These are phyloP conservation scores for Ceratobasidium sp. DNA, from an alignment of 1,284 basidiomycete species.

Conservation along the genomic window DNA sequence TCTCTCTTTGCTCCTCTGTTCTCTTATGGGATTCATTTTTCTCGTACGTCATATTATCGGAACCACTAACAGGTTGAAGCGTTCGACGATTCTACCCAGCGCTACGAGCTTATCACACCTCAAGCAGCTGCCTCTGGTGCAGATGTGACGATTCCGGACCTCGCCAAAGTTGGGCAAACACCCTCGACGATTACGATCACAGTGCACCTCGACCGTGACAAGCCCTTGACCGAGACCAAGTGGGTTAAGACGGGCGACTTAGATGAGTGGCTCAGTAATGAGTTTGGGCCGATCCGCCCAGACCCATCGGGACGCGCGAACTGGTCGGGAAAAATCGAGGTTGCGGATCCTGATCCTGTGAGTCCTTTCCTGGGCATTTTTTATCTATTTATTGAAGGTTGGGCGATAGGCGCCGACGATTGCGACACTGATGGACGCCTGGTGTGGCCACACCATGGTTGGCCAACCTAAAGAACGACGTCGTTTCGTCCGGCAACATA, in stretches of 20 bases:
- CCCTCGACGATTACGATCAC: conserved; percentile 62
- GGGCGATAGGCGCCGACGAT: conserved; percentile 88
- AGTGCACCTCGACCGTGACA: conserved; percentile 84
- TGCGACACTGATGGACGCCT: conserved; percentile 86
- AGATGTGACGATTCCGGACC: conserved; percentile 76
- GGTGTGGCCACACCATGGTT: conserved; percentile 84
- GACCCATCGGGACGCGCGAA: conserved; percentile 59
- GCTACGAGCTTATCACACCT: conserved; percentile 70
- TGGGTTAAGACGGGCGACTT: conserved; percentile 97
- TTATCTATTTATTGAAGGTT: conserved; percentile 34
- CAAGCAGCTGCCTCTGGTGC: conserved; percentile 54
- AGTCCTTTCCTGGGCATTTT: conserved; percentile 55
- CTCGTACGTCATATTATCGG: neutral
- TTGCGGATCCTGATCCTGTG: conserved; percentile 95
- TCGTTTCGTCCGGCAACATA: conserved; percentile 88
- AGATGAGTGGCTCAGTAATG: conserved; percentile 92
- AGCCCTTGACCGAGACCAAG: conserved; percentile 92
- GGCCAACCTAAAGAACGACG: conserved; percentile 84
- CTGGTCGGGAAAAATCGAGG: conserved; percentile 94
- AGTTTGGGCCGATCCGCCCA: conserved; percentile 76
- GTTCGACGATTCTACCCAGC: conserved; percentile 76
- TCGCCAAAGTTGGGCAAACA: conserved; percentile 65
- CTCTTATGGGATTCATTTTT: conserved; percentile 9
- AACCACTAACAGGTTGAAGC: conserved; percentile 72
- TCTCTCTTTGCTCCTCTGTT: conserved; percentile 23